phyloP scores from a whole-genome alignment of 345 rosid species.

The Viola odorata region DNA sequence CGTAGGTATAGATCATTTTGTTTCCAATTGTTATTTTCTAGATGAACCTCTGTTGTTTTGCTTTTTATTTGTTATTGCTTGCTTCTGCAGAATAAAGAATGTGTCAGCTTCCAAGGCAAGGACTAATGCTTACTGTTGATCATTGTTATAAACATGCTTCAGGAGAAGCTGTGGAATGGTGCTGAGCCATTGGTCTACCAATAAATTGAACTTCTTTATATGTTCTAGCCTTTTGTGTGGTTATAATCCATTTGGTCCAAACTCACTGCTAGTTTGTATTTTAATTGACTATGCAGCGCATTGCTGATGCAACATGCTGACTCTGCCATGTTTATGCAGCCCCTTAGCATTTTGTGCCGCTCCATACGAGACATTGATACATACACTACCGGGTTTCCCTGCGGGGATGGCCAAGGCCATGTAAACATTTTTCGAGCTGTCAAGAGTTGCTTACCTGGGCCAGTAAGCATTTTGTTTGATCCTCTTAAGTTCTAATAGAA shows the following conservation, averaged over 20 bases:
- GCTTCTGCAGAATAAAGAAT: constrained; percentile 68
- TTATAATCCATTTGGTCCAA: no score
- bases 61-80: constrained; percentile 4
- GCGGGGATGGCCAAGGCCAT: constrained; percentile 86
- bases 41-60: neutral
- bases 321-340: constrained; percentile 42
- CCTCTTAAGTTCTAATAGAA: constrained; percentile 8
- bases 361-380: constrained; percentile 78
- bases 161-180: neutral
- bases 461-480: constrained; percentile 51
- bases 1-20: constrained; percentile 46
- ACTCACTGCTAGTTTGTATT: no score
- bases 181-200: neutral
- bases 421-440: constrained; percentile 80
- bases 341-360: constrained; percentile 84
- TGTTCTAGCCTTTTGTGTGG: no score
- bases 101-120: constrained; percentile 73
- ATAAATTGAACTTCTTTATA: no score
- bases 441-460: constrained; percentile 93
- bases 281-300: neutral
- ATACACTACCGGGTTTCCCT: constrained; percentile 73
- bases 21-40: neutral
- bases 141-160: neutral
- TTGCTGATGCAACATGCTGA: constrained; percentile 10
- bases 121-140: constrained; percentile 7